Conservation (phyloP, 2,329 filamentous ascomycete species). For the Microdochium trichocladiopsis region DNA sequence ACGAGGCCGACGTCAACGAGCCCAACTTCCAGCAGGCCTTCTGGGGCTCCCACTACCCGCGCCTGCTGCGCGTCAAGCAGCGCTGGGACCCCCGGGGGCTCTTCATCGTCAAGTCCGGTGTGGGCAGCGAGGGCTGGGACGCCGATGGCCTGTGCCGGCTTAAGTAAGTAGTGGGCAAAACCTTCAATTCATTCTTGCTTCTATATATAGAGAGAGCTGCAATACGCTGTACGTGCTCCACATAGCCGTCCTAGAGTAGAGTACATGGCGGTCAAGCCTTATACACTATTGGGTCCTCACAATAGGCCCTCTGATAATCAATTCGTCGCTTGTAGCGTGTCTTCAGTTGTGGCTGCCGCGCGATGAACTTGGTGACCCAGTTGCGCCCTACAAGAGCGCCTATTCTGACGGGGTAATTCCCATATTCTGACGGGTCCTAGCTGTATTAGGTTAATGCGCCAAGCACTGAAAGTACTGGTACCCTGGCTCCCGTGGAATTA, state of each 20-base stretch:
- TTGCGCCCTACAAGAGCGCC: too few relatives aligned
- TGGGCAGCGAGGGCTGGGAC: constrained; percentile 44
- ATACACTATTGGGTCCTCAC: neutral
- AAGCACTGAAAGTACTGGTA: too few relatives aligned
- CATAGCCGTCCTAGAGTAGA: neutral
- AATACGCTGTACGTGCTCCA: neutral
- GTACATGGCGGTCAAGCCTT: neutral
- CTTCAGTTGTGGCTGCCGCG: neutral
- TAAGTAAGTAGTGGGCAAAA: neutral
- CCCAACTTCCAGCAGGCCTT: constrained; percentile 36
- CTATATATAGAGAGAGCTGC: neutral
- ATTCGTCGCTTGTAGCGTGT: neutral
- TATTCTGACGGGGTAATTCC: too few relatives aligned
- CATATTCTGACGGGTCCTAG: too few relatives aligned
- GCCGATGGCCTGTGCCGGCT: neutral
- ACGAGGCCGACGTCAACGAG: constrained; percentile 43
- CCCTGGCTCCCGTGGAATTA: too few relatives aligned
- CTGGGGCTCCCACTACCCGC: constrained; percentile 37
- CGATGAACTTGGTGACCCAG: too few relatives aligned
- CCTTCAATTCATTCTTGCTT: neutral
- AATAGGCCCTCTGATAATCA: neutral
- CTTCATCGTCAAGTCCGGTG: constrained; percentile 39
- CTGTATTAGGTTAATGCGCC: too few relatives aligned
- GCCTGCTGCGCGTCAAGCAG: constrained; percentile 35
- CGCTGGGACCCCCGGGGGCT: constrained; percentile 36